Evolutionary conservation across 495 filamentous ascomycete genomes (phyloP).

Genomic region (Xylaria acuta): DNA sequence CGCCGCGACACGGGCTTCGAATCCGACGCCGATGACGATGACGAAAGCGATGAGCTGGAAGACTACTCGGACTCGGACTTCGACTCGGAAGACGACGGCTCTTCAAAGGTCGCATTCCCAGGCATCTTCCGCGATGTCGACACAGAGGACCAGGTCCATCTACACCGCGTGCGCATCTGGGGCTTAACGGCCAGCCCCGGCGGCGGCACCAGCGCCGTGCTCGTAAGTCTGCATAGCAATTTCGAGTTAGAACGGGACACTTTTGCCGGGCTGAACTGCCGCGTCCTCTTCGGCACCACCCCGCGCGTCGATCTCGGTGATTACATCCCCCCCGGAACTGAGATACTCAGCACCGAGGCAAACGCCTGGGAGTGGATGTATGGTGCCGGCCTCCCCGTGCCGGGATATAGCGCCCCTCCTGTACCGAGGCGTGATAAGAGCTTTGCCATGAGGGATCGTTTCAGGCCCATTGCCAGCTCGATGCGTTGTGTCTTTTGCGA

Average conservation of each 20-base stretch:
- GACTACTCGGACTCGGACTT: conserved; percentile 34
- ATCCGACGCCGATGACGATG: conserved; percentile 23
- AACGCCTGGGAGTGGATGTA: conserved; percentile 56
- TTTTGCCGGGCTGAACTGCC: conserved; percentile 48
- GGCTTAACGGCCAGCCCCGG: conserved; percentile 51
- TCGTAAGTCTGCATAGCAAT: conserved; percentile 47
- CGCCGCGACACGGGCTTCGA: conserved; percentile 15
- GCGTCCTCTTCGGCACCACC: conserved; percentile 45
- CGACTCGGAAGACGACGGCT: conserved; percentile 35
- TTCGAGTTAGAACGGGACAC: conserved; percentile 49
- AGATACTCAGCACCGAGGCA: conserved; percentile 47
- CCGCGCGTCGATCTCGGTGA: background rate
- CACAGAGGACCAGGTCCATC: conserved; percentile 45
- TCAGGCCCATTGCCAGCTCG: conserved; percentile 33
- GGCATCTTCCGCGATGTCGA: conserved; percentile 30
- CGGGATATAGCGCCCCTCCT: conserved; percentile 34
- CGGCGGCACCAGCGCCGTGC: conserved; percentile 50
- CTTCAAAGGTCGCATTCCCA: conserved; percentile 24
- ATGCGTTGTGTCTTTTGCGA: conserved; percentile 50
- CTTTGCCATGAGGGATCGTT: conserved; percentile 37
- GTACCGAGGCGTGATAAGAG: conserved; percentile 2
- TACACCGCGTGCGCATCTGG: conserved; percentile 52
- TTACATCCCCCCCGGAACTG: background rate
- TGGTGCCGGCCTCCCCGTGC: conserved; percentile 50
- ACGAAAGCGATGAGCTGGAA: conserved; percentile 24